These are phyloP conservation scores for Calonectria multiphialidica DNA, from an alignment of 2,329 filamentous ascomycete genomes.

Conservation along the genomic window DNA sequence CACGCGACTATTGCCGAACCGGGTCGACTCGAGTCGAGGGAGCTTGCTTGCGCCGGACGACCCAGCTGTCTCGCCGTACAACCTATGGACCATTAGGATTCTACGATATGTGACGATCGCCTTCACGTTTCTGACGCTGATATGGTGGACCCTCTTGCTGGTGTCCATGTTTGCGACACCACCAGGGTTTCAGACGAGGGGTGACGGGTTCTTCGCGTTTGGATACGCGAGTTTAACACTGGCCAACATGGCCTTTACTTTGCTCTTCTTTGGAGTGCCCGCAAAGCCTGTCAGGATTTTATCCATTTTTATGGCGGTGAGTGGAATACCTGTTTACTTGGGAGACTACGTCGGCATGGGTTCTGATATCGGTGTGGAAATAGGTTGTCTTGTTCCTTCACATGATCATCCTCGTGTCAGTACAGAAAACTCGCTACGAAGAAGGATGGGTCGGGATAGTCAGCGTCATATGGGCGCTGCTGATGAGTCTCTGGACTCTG, in stretches of 20 bases:
- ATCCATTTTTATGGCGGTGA: slow-evolving; percentile 71
- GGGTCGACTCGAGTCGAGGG: slow-evolving; percentile 62
- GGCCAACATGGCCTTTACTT: slow-evolving; percentile 78
- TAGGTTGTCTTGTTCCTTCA: slow-evolving; percentile 65
- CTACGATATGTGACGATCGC: slow-evolving; percentile 82
- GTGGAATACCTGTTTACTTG: neutral
- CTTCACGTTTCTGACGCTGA: slow-evolving; percentile 79
- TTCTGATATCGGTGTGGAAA: neutral
- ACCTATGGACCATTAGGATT: slow-evolving; percentile 89
- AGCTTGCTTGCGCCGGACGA: slow-evolving; percentile 55
- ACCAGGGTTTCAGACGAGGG: slow-evolving; percentile 85
- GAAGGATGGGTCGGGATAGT: slow-evolving; percentile 93
- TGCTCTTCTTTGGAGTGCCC: slow-evolving; percentile 90
- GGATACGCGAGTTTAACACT: slow-evolving; percentile 84
- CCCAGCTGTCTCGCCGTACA: slow-evolving; percentile 85
- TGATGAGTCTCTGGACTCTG: slow-evolving; percentile 85
- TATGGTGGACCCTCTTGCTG: slow-evolving; percentile 96
- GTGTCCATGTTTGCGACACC: slow-evolving; percentile 92
- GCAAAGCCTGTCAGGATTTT: slow-evolving; percentile 83
- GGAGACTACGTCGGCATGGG: too few species aligned
- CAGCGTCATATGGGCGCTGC: slow-evolving; percentile 83
- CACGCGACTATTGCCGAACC: slow-evolving; percentile 77
- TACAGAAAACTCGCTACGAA: slow-evolving; percentile 80
- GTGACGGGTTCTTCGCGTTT: slow-evolving; percentile 93
- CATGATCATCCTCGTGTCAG: slow-evolving; percentile 82